Conservation (phyloP, 768 basidiomycete species). For the Suillus lakei region DNA sequence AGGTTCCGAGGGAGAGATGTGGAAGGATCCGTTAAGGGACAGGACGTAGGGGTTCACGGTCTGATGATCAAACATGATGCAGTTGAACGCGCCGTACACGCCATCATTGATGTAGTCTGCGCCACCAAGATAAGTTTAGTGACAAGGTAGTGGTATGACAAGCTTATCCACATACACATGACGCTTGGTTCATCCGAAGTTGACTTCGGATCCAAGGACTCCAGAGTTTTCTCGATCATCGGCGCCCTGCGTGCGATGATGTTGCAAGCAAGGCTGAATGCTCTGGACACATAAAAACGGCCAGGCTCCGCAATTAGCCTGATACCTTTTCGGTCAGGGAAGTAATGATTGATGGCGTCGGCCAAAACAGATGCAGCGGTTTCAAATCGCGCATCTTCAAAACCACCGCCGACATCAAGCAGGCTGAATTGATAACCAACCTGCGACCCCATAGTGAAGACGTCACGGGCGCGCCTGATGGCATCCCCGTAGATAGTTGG, state of each 20-base stretch:
- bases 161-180: constrained; percentile 79
- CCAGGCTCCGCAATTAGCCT: constrained; percentile 96
- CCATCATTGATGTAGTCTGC: constrained; percentile 99
- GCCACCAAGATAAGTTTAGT: not conserved
- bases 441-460: constrained; percentile 86
- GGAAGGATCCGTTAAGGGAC: constrained; percentile 68
- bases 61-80: constrained; percentile 97
- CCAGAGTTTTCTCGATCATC: constrained; percentile 39
- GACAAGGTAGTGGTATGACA: constrained; percentile 10
- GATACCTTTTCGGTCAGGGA: constrained; percentile 71
- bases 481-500: constrained; percentile 90
- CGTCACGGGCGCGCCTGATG: constrained; percentile 76
- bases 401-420: constrained; percentile 96
- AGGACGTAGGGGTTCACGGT: constrained; percentile 83
- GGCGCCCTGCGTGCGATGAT: constrained; percentile 88
- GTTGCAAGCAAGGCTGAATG: constrained; percentile 91
- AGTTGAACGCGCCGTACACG: constrained; percentile 96
- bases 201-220: constrained; percentile 23
- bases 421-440: constrained; percentile 83
- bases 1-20: constrained; percentile 41
- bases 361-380: constrained; percentile 72
- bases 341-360: constrained; percentile 74
- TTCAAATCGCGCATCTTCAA: constrained; percentile 88
- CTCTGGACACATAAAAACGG: constrained; percentile 89
- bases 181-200: constrained; percentile 54